A percentile compares a stretch with the other conserved stretches of the same genome.
Conservation (phyloP, 441 rosid genomes). For the Adansonia madagascariensis region DNA sequence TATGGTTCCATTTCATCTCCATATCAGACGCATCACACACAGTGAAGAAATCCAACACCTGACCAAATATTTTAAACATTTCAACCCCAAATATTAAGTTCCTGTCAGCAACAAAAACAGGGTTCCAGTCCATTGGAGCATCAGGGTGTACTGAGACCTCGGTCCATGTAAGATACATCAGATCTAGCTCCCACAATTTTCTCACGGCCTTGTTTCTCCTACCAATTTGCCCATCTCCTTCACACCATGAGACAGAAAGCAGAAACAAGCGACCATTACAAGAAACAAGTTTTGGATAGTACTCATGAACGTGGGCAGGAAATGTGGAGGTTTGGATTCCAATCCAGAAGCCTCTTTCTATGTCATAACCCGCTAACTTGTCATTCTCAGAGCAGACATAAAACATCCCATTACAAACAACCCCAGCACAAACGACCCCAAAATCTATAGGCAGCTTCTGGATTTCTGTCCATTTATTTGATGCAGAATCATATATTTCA, state of each 20-base stretch:
- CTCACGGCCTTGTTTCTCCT: slow-evolving; percentile 95
- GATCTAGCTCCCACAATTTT: slow-evolving; percentile 95
- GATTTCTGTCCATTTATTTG: slow-evolving; percentile 89
- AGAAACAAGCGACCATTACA: slow-evolving; percentile 68
- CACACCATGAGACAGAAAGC: slow-evolving; percentile 98
- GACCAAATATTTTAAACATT: slow-evolving; percentile 98
- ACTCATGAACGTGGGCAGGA: slow-evolving; percentile 89
- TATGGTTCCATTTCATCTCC: slow-evolving; percentile 70
- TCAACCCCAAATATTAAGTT: slow-evolving; percentile 81
- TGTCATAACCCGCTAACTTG: slow-evolving; percentile 87
- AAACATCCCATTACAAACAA: slow-evolving; percentile 78
- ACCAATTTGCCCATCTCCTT: slow-evolving; percentile 95
- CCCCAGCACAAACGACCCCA: slow-evolving; percentile 81
- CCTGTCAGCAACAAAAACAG: slow-evolving; percentile 75
- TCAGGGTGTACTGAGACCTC: slow-evolving; percentile 90
- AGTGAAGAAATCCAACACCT: slow-evolving; percentile 80
- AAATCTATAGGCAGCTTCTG: slow-evolving; percentile 80
- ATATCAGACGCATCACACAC: slow-evolving; percentile 55
- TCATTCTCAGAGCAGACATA: slow-evolving; percentile 89
- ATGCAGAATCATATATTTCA: slow-evolving; percentile 79
- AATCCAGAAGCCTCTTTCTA: slow-evolving; percentile 92
- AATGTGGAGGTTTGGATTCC: slow-evolving; percentile 78
- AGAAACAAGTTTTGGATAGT: slow-evolving; percentile 88
- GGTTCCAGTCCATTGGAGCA: slow-evolving; percentile 99
- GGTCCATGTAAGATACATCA: slow-evolving; percentile 75